A percentile compares a stretch with the other conserved stretches of the same genome.
These are phyloP conservation scores for Mycena galopus DNA, from an alignment of 768 basidiomycete species.

Conservation along the genomic window DNA sequence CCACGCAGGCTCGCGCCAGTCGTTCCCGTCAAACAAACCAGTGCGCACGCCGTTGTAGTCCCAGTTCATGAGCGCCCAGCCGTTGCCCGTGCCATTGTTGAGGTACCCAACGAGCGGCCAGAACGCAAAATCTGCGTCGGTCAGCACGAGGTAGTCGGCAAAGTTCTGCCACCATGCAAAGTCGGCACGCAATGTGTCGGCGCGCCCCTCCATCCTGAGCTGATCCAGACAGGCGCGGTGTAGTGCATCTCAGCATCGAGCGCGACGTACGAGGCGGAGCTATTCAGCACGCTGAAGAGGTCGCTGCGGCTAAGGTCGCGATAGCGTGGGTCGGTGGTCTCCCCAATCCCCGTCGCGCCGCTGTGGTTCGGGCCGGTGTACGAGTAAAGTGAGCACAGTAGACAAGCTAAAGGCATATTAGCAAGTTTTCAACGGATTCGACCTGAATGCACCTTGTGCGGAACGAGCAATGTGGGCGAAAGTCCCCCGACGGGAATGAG, in stretches of 20 bases:
- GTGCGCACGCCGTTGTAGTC: conserved; percentile 13
- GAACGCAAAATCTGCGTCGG: conserved; percentile 30
- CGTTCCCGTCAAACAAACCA: conserved; percentile 29
- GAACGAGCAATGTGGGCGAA: conserved; percentile 27
- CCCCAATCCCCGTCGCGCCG: conserved; percentile 34
- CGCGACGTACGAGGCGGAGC: conserved; percentile 30
- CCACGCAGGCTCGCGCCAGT: conserved; percentile 34
- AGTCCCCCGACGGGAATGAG: conserved; percentile 24
- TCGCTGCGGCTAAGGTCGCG: conserved; percentile 25
- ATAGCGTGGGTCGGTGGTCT: conserved; percentile 33
- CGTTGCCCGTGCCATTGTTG: conserved; percentile 25
- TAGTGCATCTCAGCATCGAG: conserved; percentile 29
- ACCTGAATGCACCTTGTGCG: conserved; percentile 29
- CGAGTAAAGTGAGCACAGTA: conserved; percentile 36
- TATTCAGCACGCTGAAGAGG: conserved; percentile 20
- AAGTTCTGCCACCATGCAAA: conserved; percentile 26
- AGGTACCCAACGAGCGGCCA: conserved; percentile 36
- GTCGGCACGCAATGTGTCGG: neutral
- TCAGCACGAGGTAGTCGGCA: conserved; percentile 29
- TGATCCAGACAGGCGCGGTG: conserved; percentile 36
- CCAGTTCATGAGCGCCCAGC: conserved; percentile 38
- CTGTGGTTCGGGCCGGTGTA: conserved; percentile 37
- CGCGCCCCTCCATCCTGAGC: conserved; percentile 34
- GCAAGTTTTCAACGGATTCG: neutral
- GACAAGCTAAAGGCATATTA: too few species aligned